Percentiles rank a stretch among this genome's conserved stretches.
These are phyloP conservation scores for Primulina eburnea DNA, from an alignment of 257 asterid genomes.

Conservation along the genomic window DNA sequence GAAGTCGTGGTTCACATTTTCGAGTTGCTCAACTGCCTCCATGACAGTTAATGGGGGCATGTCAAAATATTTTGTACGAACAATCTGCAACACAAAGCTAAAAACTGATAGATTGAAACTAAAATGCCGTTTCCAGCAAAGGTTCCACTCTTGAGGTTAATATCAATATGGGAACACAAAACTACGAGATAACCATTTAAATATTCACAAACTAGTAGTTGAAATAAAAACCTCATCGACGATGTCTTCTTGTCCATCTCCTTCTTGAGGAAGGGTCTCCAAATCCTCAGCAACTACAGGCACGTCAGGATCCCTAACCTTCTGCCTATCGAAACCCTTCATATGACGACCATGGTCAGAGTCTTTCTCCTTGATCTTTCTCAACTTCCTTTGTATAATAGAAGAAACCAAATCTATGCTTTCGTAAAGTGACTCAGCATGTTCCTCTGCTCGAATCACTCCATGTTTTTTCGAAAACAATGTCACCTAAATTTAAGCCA, in stretches of 20 bases:
- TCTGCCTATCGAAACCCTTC: constrained; percentile 73
- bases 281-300: constrained; percentile 35
- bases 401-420: constrained; percentile 84
- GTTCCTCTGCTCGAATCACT: constrained; percentile 87
- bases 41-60: constrained; percentile 82
- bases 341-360: constrained; percentile 91
- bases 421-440: constrained; percentile 65
- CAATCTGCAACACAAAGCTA: constrained; percentile 45
- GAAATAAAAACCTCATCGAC: constrained; percentile 53
- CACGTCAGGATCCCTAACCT: constrained; percentile 54
- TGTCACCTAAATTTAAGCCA: constrained; percentile 56
- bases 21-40: constrained; percentile 96
- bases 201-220: background rate
- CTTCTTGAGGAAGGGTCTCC: constrained; percentile 39
- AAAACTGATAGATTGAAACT: background rate
- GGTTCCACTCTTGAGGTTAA: background rate
- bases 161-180: background rate
- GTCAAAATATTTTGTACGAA: constrained; percentile 82
- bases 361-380: constrained; percentile 96
- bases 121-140: background rate
- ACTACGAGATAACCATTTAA: background rate
- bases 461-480: constrained; percentile 90
- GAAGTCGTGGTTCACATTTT: constrained; percentile 84
- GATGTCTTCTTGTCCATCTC: constrained; percentile 36
- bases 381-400: constrained; percentile 74